Percentiles rank a stretch among this genome's conserved stretches.
phyloP scores from a whole-genome alignment of 2,329 filamentous ascomycete genomes.

The Fusarium torreyae region DNA sequence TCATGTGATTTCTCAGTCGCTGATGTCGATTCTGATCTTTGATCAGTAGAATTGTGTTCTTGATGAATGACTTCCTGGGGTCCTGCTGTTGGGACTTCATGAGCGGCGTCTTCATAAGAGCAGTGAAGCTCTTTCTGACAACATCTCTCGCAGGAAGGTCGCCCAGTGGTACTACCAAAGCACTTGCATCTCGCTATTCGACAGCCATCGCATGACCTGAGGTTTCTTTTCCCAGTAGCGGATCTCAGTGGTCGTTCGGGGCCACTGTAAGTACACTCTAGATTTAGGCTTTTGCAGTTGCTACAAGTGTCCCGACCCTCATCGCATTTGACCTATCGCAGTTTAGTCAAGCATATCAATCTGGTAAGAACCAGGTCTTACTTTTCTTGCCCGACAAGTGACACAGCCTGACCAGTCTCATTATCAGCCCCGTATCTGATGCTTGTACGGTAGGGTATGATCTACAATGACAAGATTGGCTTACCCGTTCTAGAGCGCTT shows the following conservation, averaged over 20 bases:
- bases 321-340: slow-evolving; percentile 38
- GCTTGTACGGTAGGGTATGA: not conserved
- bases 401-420: not conserved
- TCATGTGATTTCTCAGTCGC: not conserved
- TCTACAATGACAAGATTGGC: not conserved
- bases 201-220: slow-evolving; percentile 10
- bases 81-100: not conserved
- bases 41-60: not conserved
- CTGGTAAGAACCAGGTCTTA: not conserved
- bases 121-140: slow-evolving; percentile 9
- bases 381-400: slow-evolving; percentile 7
- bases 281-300: slow-evolving; percentile 33
- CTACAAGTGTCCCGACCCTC: slow-evolving; percentile 29
- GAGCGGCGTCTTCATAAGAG: slow-evolving; percentile 6
- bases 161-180: not conserved
- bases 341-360: not conserved
- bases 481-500: slow-evolving; percentile 16
- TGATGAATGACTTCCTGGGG: not conserved
- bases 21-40: not conserved
- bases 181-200: slow-evolving; percentile 16
- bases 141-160: slow-evolving; percentile 10
- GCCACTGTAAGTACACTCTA: slow-evolving; percentile 12
- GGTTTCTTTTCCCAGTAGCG: slow-evolving; percentile 1
- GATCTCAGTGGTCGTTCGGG: not conserved
- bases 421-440: not conserved